These are phyloP conservation scores for Linnemannia elongata DNA, from an alignment of 192 early-diverging fungal species.

Conservation along the genomic window DNA sequence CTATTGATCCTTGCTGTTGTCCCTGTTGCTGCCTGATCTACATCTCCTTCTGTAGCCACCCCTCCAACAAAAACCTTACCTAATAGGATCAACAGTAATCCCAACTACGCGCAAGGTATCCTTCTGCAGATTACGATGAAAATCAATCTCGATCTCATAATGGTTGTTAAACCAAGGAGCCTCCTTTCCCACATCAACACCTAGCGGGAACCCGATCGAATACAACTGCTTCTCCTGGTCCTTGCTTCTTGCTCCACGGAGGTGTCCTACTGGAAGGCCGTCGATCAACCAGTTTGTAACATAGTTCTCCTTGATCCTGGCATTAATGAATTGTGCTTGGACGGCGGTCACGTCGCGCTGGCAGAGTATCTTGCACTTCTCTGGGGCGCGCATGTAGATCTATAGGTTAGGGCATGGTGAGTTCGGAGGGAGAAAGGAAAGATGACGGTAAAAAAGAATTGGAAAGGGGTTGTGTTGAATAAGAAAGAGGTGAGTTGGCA, in stretches of 20 bases:
- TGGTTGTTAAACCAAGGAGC: slow-evolving; percentile 83
- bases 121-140: slow-evolving; percentile 76
- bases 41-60: too few relatives aligned
- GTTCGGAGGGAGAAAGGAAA: not conserved
- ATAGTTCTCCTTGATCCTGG: slow-evolving; percentile 83
- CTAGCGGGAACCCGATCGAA: slow-evolving; percentile 87
- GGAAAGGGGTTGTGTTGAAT: too few relatives aligned
- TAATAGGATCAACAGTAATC: slow-evolving; percentile 81
- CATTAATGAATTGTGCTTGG: slow-evolving; percentile 91
- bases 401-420: slow-evolving; percentile 32
- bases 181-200: slow-evolving; percentile 45
- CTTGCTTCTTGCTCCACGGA: slow-evolving; percentile 58
- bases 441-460: not conserved
- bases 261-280: slow-evolving; percentile 79
- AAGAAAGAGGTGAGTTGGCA: too few relatives aligned
- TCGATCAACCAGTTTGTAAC: slow-evolving; percentile 91
- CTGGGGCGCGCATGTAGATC: slow-evolving; percentile 75
- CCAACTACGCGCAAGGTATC: slow-evolving; percentile 88
- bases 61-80: slow-evolving; percentile 33
- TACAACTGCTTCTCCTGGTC: slow-evolving; percentile 70
- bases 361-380: slow-evolving; percentile 79
- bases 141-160: slow-evolving; percentile 87
- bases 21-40: not conserved
- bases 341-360: slow-evolving; percentile 66
- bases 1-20: too few relatives aligned